phyloP scores from a whole-genome alignment of 805 yeast species.

The Ascoidea rubescens region DNA sequence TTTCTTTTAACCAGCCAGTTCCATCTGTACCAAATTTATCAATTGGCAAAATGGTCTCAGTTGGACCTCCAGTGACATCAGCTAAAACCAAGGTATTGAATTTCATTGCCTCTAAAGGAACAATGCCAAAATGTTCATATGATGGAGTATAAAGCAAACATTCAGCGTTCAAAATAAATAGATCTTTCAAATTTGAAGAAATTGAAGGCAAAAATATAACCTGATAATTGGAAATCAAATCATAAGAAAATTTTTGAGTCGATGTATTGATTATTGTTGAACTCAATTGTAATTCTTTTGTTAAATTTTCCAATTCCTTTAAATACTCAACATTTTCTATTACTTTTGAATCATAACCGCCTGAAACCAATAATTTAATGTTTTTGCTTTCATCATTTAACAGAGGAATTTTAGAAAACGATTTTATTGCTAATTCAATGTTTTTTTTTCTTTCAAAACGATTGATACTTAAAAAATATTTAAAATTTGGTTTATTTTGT shows the following conservation, averaged over 20 bases:
- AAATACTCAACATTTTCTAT: slow-evolving; percentile 65
- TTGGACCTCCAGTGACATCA: slow-evolving; percentile 83
- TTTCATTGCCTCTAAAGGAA: slow-evolving; percentile 91
- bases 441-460: slow-evolving; percentile 83
- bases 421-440: slow-evolving; percentile 58
- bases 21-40: slow-evolving; percentile 18
- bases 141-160: slow-evolving; percentile 79
- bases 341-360: slow-evolving; percentile 79
- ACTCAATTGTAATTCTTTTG: slow-evolving; percentile 29
- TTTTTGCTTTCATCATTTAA: slow-evolving; percentile 16
- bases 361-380: slow-evolving; percentile 58
- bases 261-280: slow-evolving; percentile 25
- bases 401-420: slow-evolving; percentile 37
- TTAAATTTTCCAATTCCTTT: slow-evolving; percentile 37
- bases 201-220: slow-evolving; percentile 76
- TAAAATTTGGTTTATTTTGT: slow-evolving; percentile 9
- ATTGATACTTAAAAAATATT: slow-evolving; percentile 60
- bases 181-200: slow-evolving; percentile 47
- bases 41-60: slow-evolving; percentile 44
- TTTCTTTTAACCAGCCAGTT: slow-evolving; percentile 50
- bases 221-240: slow-evolving; percentile 18
- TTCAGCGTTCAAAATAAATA: slow-evolving; percentile 41
- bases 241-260: slow-evolving; percentile 12
- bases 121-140: slow-evolving; percentile 93
- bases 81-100: slow-evolving; percentile 76